Evolutionary conservation across 495 filamentous ascomycete genomes (phyloP), one percentile per base, ranked within the genome.

Genomic region (Clavariopsis aquatica): DNA sequence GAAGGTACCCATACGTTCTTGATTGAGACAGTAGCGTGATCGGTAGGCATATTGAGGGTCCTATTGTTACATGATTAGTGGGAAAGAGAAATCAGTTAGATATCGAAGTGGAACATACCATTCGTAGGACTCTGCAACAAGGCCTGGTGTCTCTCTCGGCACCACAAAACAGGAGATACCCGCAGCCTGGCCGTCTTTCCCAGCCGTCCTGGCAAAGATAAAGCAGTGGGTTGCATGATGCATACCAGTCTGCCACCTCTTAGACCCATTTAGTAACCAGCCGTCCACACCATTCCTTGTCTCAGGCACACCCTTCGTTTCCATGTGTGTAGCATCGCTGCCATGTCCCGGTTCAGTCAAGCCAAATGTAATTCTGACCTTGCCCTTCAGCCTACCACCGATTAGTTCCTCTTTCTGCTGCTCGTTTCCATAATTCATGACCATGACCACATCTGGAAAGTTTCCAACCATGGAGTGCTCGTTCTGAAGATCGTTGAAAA

Each of bases 211-310:
- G 19, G 83, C 83, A 65, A 86, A 86, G 47, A 86, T 73, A 52
- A 86, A 76, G 62, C 81, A 81, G 70, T 86, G 82, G 2, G 83
- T 85, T 23, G 82, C 83, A 43, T 72, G 72, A 62, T 86, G 82
- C 68, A 82, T 82, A 3, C 83, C 83, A 7, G 81, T 85, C 73
- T 85, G 83, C 84, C 84, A 87, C 72, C 81, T 85, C 74, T 87
- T 87, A 26, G 65, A 65, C 0, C 84, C 84, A 34, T 78, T 78
- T 54, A 87, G 81, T 54, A 77, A 65, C 71, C 76, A 86, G 2
- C 82, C 82, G 5, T 72, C 72, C 20, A 71, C 69, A 3, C 73
- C 72, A 46, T 73, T 70, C 43, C 69, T 62, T 45, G 26, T 69
- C 57, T 77, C 71, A 49, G 61, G 70, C 31, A 64, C 62, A 1